Evolutionary conservation across 23 red algal genomes (phyloP), one percentile per base, ranked within the genome.

Genomic region (Cyanidiococcus yangmingshanensis): DNA sequence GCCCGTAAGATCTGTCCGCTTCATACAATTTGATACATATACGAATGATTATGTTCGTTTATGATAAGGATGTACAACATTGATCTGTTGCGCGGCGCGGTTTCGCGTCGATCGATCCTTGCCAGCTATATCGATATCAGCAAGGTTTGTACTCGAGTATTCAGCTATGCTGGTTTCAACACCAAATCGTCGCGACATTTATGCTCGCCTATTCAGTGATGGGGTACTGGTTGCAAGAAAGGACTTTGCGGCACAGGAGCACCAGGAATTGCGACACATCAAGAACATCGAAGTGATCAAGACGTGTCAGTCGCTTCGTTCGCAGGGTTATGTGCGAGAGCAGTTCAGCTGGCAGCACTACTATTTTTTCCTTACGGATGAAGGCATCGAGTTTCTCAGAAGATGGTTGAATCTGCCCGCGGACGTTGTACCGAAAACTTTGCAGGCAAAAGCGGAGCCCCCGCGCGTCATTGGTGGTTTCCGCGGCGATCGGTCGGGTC

Each of bases 281-380:
- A 82, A 78, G 37, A 97, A 97, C 78, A 87, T 97, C 31, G 86
- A 97, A 41, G 93, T 97, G 29, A 89, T 97, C 81, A 89, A 97
- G 77, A 80, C 85, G 58, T 87, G 89, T 82, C 89, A 97, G 80
- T 87, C 82, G 57, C 83, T 97, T 58, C 79, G 71, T 25, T 90
- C 87, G 18, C 78, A 85, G 39, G 93, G 86, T 34, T 97, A 88
- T 75, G 84, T 97, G 2, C 85, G 86, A 33, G 88, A 91, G 84
- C 87, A 87, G 75, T 97, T 97, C 77, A 89, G 82, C 41, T 97
- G 93, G 93, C 80, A 89, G 59, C 87, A 97, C 40, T 91, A 89
- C 37, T 97, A 97, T 79, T 97, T 89, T 79, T 91, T 86, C 74
- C 80, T 97, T 18, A 97, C 93, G 41, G 93, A 97, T 75, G 89